These are phyloP conservation scores for Cyclanthera cordifolia DNA, from an alignment of 306 rosid species.

Conservation along the genomic window DNA sequence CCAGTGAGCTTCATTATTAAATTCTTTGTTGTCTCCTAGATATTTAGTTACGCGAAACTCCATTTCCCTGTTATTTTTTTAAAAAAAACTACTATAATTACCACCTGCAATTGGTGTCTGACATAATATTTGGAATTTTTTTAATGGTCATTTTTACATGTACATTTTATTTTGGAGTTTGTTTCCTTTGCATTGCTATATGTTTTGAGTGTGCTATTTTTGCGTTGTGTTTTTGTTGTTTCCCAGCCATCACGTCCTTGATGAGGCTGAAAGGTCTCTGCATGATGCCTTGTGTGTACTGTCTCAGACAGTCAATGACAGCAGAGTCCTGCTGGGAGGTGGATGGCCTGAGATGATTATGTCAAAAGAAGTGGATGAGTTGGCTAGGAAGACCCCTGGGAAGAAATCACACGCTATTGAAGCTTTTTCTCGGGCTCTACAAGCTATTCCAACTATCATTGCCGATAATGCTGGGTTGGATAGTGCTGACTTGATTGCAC, in stretches of 20 bases:
- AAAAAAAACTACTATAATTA: background rate
- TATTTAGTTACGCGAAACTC: no score
- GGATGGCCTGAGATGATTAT: conserved; percentile 99
- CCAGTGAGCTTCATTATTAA: no score
- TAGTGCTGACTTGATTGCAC: conserved; percentile 90
- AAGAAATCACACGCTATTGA: conserved; percentile 93
- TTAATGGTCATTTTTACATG: background rate
- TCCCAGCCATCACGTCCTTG: conserved; percentile 89
- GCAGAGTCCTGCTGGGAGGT: conserved; percentile 90
- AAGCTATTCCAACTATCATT: conserved; percentile 78
- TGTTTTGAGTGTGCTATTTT: background rate
- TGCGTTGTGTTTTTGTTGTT: background rate
- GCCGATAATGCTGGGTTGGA: conserved; percentile 99
- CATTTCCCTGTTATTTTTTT: no score
- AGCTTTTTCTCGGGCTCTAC: conserved; percentile 81
- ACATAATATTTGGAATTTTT: background rate
- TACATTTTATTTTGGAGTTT: background rate
- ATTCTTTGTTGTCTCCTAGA: no score
- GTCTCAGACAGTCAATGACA: conserved; percentile 86
- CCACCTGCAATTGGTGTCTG: background rate
- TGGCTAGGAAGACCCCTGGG: conserved; percentile 89
- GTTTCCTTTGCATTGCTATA: background rate
- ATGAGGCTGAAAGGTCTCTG: conserved; percentile 95
- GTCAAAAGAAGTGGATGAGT: conserved; percentile 79
- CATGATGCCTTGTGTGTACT: conserved; percentile 97